These are phyloP conservation scores for Phaffomyces opuntiae DNA, from an alignment of 805 yeast species.

Conservation along the genomic window DNA sequence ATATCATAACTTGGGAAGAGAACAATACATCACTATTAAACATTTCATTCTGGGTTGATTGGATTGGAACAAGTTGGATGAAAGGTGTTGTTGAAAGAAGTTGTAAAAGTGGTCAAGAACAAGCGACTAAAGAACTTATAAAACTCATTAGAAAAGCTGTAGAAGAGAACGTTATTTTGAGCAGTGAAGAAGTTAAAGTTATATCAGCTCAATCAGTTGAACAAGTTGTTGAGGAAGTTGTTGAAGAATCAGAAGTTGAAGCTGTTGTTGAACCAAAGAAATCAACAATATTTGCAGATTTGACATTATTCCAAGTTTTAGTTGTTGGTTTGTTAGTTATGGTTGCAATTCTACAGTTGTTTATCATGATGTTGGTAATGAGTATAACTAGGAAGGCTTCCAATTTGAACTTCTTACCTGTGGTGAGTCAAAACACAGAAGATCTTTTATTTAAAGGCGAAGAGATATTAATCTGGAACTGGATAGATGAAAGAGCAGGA, in stretches of 20 bases:
- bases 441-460: constrained; percentile 16
- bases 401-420: constrained; percentile 1
- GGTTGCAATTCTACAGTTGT: constrained; percentile 12
- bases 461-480: constrained; percentile 21
- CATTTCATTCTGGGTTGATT: constrained; percentile 70
- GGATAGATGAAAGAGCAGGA: constrained; percentile 24
- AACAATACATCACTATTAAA: constrained; percentile 51
- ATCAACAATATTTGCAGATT: not conserved
- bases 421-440: constrained; percentile 4
- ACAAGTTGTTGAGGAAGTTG: constrained; percentile 1
- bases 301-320: not conserved
- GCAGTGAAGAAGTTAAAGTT: constrained; percentile 9
- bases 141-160: constrained; percentile 22
- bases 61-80: constrained; percentile 93
- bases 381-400: not conserved
- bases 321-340: not conserved
- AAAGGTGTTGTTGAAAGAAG: constrained; percentile 84
- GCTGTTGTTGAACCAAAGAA: not conserved
- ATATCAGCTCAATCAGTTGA: not conserved
- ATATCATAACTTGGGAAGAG: constrained; percentile 67
- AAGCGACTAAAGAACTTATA: constrained; percentile 46
- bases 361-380: constrained; percentile 9
- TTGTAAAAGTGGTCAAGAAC: constrained; percentile 70
- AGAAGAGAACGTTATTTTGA: constrained; percentile 13
- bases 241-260: not conserved